These are phyloP conservation scores for Grosmannia huntii DNA, from an alignment of 2,329 filamentous ascomycete genomes.

Conservation along the genomic window DNA sequence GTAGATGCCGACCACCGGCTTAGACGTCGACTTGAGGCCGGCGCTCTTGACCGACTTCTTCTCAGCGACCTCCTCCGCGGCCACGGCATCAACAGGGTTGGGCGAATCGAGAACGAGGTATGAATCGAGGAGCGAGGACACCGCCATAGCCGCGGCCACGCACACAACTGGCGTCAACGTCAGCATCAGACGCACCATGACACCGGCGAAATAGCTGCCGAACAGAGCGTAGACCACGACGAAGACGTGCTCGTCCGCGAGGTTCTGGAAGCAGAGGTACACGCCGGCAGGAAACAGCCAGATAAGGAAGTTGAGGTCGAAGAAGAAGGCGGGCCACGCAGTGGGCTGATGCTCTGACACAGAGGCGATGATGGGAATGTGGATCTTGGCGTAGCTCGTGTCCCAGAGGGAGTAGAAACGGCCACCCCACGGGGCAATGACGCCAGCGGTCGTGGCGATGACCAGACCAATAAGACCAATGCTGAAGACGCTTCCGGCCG, in stretches of 20 bases:
- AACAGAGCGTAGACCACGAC: constrained; percentile 95
- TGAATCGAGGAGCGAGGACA: constrained; percentile 78
- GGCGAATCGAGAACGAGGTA: constrained; percentile 62
- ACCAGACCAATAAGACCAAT: constrained; percentile 70
- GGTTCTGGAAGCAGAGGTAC: constrained; percentile 91
- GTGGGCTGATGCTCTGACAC: constrained; percentile 98
- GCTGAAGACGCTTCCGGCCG: constrained; percentile 62
- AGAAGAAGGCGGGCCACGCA: constrained; percentile 98
- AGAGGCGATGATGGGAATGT: constrained; percentile 99
- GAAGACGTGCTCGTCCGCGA: constrained; percentile 95
- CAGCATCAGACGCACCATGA: constrained; percentile 98
- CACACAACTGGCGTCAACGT: constrained; percentile 94
- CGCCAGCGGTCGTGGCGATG: constrained; percentile 68
- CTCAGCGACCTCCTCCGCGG: constrained; percentile 29
- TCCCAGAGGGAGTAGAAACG: constrained; percentile 99
- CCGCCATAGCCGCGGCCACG: constrained; percentile 77
- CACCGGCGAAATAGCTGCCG: constrained; percentile 94
- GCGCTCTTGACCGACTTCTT: constrained; percentile 38
- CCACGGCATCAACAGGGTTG: constrained; percentile 30
- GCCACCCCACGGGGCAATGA: constrained; percentile 94
- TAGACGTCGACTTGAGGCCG: constrained; percentile 56
- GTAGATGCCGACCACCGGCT: constrained; percentile 74
- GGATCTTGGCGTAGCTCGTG: constrained; percentile 95
- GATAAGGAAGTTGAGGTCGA: constrained; percentile 94
- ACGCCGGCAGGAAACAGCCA: constrained; percentile 79